Conservation (phyloP, 495 filamentous ascomycete genomes). For the Neurospora africana region DNA sequence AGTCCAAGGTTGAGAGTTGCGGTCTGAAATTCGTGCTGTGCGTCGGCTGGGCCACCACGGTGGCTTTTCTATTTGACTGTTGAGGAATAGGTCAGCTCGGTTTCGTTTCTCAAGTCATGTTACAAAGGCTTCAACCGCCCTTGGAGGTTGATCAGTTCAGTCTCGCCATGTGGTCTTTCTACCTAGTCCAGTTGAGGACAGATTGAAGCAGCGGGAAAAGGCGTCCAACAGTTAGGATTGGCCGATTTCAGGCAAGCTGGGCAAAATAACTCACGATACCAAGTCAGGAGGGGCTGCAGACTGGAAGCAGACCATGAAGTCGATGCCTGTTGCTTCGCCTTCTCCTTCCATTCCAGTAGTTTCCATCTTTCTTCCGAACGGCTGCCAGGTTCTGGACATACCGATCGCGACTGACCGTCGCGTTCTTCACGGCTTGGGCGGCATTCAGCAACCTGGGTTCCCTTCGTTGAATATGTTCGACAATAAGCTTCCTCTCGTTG, state of each 20-base stretch:
- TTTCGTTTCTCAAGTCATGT: neutral
- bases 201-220: neutral
- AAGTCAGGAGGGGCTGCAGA: neutral
- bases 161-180: neutral
- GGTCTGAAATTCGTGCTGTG: neutral
- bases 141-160: neutral
- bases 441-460: conserved; percentile 55
- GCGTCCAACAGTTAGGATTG: neutral
- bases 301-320: neutral
- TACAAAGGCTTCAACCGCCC: neutral
- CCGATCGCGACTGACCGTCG: neutral
- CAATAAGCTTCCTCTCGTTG: conserved; percentile 70
- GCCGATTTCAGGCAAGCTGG: neutral
- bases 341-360: neutral
- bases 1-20: neutral
- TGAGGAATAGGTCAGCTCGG: neutral
- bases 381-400: neutral
- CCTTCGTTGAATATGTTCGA: conserved; percentile 67
- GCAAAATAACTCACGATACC: neutral
- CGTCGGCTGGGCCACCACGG: neutral
- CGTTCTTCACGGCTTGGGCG: neutral
- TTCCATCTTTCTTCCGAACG: neutral
- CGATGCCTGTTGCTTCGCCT: neutral
- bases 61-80: neutral
- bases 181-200: neutral